A percentile compares a stretch with the other conserved stretches of the same genome.
These are phyloP conservation scores for Leptographium lundbergii DNA, from an alignment of 2,329 filamentous ascomycete species.

Conservation along the genomic window DNA sequence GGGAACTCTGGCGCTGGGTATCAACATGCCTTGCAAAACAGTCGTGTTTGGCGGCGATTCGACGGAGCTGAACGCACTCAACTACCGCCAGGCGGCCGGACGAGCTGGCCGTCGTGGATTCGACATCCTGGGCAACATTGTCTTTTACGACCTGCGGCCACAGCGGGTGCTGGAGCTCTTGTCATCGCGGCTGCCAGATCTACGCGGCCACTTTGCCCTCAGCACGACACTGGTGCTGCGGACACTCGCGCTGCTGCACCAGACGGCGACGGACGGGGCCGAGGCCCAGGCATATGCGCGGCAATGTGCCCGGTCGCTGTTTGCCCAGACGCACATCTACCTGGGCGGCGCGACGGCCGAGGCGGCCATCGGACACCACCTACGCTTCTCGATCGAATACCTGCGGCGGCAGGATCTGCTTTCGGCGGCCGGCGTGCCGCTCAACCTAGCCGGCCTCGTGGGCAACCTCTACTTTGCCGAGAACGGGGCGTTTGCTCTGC, in stretches of 20 bases:
- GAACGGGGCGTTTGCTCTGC: not conserved
- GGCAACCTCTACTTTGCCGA: constrained; percentile 27
- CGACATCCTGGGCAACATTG: constrained; percentile 64
- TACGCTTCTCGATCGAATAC: constrained; percentile 74
- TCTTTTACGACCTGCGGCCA: not conserved
- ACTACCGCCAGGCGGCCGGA: constrained; percentile 65
- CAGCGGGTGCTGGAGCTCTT: constrained; percentile 48
- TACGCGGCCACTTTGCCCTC: constrained; percentile 22
- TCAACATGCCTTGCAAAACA: constrained; percentile 78
- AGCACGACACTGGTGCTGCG: constrained; percentile 61
- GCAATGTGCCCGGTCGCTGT: constrained; percentile 23
- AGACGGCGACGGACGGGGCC: not conserved
- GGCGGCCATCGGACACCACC: constrained; percentile 58
- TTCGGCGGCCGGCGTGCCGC: constrained; percentile 43
- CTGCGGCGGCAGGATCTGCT: constrained; percentile 57
- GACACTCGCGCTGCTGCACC: constrained; percentile 19
- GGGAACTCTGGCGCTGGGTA: constrained; percentile 62
- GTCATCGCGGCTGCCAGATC: constrained; percentile 17
- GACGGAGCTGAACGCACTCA: constrained; percentile 41
- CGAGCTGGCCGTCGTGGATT: constrained; percentile 71
- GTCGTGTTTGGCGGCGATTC: constrained; percentile 67
- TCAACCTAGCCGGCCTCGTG: constrained; percentile 61
- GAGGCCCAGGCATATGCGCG: constrained; percentile 48
- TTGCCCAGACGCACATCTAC: constrained; percentile 58
- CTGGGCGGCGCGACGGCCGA: constrained; percentile 56